Conservation (phyloP, 345 rosid genomes). For the Eucalyptus marginata region DNA sequence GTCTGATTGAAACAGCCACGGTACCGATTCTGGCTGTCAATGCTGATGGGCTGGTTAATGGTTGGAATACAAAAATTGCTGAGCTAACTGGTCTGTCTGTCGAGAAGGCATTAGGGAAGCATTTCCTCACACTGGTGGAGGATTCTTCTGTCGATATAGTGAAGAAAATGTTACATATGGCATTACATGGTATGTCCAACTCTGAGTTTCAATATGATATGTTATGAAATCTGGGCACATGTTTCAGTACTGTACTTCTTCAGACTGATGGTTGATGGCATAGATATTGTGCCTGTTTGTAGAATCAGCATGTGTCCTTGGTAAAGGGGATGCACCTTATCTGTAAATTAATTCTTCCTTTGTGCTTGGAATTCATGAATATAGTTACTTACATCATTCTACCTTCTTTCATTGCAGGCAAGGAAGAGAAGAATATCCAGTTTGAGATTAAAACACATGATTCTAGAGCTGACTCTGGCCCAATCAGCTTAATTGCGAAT, state of each 20-base stretch:
- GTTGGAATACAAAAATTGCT: conserved; percentile 90
- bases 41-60: conserved; percentile 78
- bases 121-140: conserved; percentile 71
- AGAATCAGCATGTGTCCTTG: background rate
- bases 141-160: conserved; percentile 66
- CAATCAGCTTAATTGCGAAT: conserved; percentile 80
- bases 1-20: conserved; percentile 82
- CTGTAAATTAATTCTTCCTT: background rate
- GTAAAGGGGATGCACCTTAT: background rate
- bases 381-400: background rate
- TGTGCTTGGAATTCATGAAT: background rate
- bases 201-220: background rate
- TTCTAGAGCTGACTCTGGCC: conserved; percentile 40
- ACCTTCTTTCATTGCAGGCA: conserved; percentile 38
- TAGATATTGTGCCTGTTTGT: background rate
- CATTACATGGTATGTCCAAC: conserved; percentile 57
- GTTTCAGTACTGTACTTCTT: background rate
- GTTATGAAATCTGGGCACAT: background rate
- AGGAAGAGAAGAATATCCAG: conserved; percentile 72
- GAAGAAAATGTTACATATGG: conserved; percentile 52
- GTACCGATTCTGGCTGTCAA: conserved; percentile 92
- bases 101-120: conserved; percentile 80
- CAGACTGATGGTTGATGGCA: background rate
- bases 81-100: conserved; percentile 80
- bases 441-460: conserved; percentile 83